A percentile compares a stretch with the other conserved stretches of the same genome.
Evolutionary conservation across 2,329 filamentous ascomycete species (phyloP).

Genomic region (Aspergillus candidus): DNA sequence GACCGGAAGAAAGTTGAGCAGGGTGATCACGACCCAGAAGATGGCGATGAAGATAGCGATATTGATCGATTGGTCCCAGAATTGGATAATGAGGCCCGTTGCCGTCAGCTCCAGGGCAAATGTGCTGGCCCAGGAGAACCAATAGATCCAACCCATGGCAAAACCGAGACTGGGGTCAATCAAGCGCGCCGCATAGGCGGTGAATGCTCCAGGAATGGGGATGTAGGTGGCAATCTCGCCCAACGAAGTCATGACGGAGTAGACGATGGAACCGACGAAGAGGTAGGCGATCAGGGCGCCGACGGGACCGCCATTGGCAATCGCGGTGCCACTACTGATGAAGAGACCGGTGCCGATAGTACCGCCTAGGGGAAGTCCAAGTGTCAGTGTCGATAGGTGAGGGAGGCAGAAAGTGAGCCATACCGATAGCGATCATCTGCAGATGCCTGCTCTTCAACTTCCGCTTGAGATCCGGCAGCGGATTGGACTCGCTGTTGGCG

Average conservation of each 20-base stretch:
- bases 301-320: constrained; percentile 59
- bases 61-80: constrained; percentile 58
- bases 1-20: constrained; percentile 65
- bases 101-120: constrained; percentile 68
- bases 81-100: constrained; percentile 68
- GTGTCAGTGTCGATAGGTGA: background rate
- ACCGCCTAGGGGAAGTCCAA: constrained; percentile 48
- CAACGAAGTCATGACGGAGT: constrained; percentile 63
- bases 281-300: constrained; percentile 62
- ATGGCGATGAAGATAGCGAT: constrained; percentile 68
- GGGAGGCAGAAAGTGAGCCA: background rate
- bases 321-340: constrained; percentile 58
- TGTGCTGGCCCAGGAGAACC: constrained; percentile 70
- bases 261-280: constrained; percentile 67
- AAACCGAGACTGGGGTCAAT: constrained; percentile 68
- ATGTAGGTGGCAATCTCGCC: constrained; percentile 71
- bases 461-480: constrained; percentile 60
- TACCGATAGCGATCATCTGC: constrained; percentile 96
- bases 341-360: constrained; percentile 70
- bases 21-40: constrained; percentile 66
- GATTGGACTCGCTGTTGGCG: constrained; percentile 49
- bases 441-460: constrained; percentile 80
- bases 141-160: constrained; percentile 77
- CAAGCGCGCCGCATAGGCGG: constrained; percentile 68
- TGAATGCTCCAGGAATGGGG: constrained; percentile 70